Evolutionary conservation across 2,329 filamentous ascomycete species (phyloP).

Genomic region (Calcarisporium arbuscula): DNA sequence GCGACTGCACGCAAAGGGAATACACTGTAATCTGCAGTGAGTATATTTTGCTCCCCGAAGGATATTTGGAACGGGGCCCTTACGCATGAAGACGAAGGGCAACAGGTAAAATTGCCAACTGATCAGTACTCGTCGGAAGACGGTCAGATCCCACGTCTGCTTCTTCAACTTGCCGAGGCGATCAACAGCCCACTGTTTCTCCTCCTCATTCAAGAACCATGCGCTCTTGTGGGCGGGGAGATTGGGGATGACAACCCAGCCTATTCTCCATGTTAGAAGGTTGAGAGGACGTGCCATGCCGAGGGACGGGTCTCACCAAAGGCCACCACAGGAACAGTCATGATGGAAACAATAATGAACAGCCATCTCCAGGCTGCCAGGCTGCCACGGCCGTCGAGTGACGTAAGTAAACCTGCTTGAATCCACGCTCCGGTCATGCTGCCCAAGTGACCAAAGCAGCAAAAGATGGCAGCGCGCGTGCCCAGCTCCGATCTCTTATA

Average conservation of each 20-base stretch:
- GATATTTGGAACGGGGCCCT: slow-evolving; percentile 3
- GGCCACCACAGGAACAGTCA: slow-evolving; percentile 33
- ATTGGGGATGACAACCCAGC: slow-evolving; percentile 38
- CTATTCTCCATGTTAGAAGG: too few relatives aligned
- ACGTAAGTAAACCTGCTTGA: slow-evolving; percentile 31
- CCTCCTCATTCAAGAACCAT: slow-evolving; percentile 29
- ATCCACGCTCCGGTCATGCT: slow-evolving; percentile 40
- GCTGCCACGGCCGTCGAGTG: slow-evolving; percentile 23
- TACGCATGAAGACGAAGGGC: slow-evolving; percentile 38
- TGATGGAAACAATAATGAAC: slow-evolving; percentile 35
- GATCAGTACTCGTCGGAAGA: slow-evolving; percentile 15
- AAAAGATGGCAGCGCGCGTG: slow-evolving; percentile 33
- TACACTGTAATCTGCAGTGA: slow-evolving; percentile 21
- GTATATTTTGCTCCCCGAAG: neutral
- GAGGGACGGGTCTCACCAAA: too few relatives aligned
- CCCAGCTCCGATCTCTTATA: slow-evolving; percentile 36
- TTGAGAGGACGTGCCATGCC: too few relatives aligned
- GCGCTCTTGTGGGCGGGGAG: slow-evolving; percentile 33
- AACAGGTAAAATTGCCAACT: slow-evolving; percentile 41
- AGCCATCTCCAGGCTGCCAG: slow-evolving; percentile 36
- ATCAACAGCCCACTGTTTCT: slow-evolving; percentile 28
- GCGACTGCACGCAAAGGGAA: slow-evolving; percentile 35
- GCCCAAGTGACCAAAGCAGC: slow-evolving; percentile 34
- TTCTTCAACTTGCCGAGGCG: slow-evolving; percentile 25
- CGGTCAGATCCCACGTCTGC: slow-evolving; percentile 9